Evolutionary conservation across 139 green algal species (phyloP).

Genomic region (Protoeuglena noctilucae): DNA sequence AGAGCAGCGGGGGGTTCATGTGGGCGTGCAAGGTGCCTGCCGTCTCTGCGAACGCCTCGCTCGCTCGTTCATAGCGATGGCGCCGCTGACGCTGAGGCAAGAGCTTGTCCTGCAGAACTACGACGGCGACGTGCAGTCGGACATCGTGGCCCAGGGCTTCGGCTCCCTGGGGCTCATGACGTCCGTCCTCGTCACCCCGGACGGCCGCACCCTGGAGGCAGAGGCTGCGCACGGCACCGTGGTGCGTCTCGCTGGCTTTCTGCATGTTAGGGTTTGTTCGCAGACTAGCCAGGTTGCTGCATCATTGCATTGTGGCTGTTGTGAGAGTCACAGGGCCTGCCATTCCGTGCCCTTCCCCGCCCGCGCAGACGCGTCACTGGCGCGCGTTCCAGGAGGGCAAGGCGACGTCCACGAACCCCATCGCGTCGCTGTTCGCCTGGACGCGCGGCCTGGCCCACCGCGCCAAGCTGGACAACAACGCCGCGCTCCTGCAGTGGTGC

Average conservation of each 20-base stretch:
- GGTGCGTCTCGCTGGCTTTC: too few species aligned
- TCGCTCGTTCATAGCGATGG: too few species aligned
- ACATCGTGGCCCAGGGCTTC: conserved; percentile 46
- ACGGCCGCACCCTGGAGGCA: conserved; percentile 84
- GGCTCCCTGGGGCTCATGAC: conserved; percentile 93
- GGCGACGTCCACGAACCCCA: conserved; percentile 83
- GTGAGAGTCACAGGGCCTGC: too few species aligned
- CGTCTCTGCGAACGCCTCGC: too few species aligned
- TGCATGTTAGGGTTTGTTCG: too few species aligned
- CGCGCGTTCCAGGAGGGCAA: conserved; percentile 88
- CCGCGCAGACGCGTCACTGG: conserved; percentile 88
- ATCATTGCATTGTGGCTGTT: too few species aligned
- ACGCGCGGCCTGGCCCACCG: conserved; percentile 76
- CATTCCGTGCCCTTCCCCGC: too few species aligned
- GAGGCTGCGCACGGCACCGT: conserved; percentile 76
- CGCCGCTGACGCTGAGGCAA: too few species aligned
- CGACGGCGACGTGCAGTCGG: conserved; percentile 73
- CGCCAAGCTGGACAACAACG: conserved; percentile 81
- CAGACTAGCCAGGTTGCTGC: too few species aligned
- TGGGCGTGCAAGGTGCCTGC: conserved; percentile 98
- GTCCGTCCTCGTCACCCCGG: conserved; percentile 76
- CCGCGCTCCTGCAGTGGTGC: conserved; percentile 52
- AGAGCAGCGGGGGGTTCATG: conserved; percentile 82
- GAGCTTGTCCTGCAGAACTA: too few species aligned
- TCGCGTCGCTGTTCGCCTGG: conserved; percentile 80